These are phyloP conservation scores for Wickerhamiella vanderwaltii DNA, from an alignment of 805 yeast species.

Conservation along the genomic window DNA sequence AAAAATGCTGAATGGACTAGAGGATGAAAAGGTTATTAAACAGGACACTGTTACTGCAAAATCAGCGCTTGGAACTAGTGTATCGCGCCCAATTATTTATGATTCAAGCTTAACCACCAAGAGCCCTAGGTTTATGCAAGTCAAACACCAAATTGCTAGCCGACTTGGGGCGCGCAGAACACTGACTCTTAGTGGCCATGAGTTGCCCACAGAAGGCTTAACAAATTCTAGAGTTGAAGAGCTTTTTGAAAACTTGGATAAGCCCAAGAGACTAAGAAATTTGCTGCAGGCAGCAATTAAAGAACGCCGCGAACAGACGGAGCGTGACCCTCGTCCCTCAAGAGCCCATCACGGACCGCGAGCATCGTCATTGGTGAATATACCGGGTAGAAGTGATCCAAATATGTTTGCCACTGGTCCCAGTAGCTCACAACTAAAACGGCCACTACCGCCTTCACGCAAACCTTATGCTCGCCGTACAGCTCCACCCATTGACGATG, in stretches of 20 bases:
- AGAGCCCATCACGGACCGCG: conserved; percentile 5
- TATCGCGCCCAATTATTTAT: conserved; percentile 23
- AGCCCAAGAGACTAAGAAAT: conserved; percentile 4
- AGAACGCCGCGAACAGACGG: conserved; percentile 1
- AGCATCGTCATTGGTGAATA: conserved; percentile 7
- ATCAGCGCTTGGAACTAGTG: conserved; percentile 15
- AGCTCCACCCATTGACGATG: conserved; percentile 30
- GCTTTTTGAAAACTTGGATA: conserved; percentile 2
- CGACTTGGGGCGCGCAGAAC: not conserved
- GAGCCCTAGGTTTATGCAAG: conserved; percentile 13
- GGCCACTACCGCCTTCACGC: not conserved
- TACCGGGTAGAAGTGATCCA: conserved; percentile 9
- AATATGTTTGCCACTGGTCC: not conserved
- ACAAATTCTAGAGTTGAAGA: not conserved
- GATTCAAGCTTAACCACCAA: conserved; percentile 14
- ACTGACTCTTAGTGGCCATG: not conserved
- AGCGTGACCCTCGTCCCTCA: not conserved
- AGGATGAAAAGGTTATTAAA: conserved; percentile 26
- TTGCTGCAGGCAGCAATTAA: conserved; percentile 2
- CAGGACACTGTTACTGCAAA: conserved; percentile 22
- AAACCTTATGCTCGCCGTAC: not conserved
- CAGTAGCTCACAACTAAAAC: not conserved
- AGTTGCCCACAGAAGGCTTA: not conserved
- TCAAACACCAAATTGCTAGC: conserved; percentile 9
- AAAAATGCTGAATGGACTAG: conserved; percentile 34